Base-by-base conservation (phyloP, 2,329 filamentous ascomycete genomes). In the Pseudocercospora fuligena region DNA sequence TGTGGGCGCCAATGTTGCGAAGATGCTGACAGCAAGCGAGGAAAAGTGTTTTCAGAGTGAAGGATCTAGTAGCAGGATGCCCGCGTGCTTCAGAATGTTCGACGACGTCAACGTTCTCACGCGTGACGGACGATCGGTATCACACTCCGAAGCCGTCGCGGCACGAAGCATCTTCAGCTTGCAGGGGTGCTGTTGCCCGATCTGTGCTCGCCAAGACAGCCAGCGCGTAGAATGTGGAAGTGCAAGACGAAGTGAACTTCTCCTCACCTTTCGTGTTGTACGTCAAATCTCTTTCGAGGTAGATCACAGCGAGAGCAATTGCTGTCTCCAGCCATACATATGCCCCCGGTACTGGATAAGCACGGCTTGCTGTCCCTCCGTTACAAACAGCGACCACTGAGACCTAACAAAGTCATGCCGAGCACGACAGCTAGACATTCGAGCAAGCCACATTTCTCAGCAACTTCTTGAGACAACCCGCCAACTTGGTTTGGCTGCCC, bases 401-500 rank as follows among this genome's bases (percentile, higher is more conserved):
- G 4, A n/a, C 43, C 19, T 14, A 47, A 47, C 43, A 47, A 47
- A 47, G 43, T 43, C 40, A 19, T 51, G 14, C 47, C 47, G 47
- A 51, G 47, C 40, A 14, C n/a, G 12, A 43, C 6, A 27, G 27
- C 27, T 27, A 27, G 27, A 27, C 27, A 6, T 27, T 27, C 29
- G 16, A 23, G 21, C 47, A 51, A 51, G 47, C 47, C 47, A 51
- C 47, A 7, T 4, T 25, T 21, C n/a, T 21, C 47, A 51, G 47
- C 47, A 21, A 21, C 16, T 51, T 19, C 11, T 19, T 21, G 21
- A 51, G 21, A 51, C 25, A 46, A 46, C 47, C 21, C 47, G 47
- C 47, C 47, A 51, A 51, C 47, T 51, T 51, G 47, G 47, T 51
- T 51, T 51, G 47, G n/a, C 47, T 51, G 47, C 47, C 47, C 47